Evolutionary conservation across 2,329 filamentous ascomycete genomes (phyloP).

Genomic region (Fusarium sarcochroum): DNA sequence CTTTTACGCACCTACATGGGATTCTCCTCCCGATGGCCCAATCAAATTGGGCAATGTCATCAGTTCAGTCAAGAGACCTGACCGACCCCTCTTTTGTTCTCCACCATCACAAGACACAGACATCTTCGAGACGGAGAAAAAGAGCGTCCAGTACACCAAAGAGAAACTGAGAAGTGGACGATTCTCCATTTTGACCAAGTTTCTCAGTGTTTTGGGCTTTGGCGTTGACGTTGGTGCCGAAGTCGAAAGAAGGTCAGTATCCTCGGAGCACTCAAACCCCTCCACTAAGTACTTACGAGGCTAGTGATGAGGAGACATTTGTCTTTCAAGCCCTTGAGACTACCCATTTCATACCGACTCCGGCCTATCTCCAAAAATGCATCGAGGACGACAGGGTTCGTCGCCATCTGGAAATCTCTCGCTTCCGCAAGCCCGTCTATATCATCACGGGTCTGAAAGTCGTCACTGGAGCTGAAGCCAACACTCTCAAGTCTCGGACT

Average conservation of each 20-base stretch:
- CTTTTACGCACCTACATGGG: conserved; percentile 20
- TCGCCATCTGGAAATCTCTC: background rate
- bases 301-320: conserved; percentile 17
- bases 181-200: conserved; percentile 20
- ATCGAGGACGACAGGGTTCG: background rate
- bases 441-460: conserved; percentile 28
- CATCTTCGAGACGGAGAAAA: conserved; percentile 5
- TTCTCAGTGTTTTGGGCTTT: conserved; percentile 11
- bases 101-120: background rate
- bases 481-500: background rate
- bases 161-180: conserved; percentile 14
- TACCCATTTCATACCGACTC: conserved; percentile 13
- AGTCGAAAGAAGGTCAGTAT: background rate
- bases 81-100: conserved; percentile 11
- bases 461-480: conserved; percentile 14
- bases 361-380: conserved; percentile 16
- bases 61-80: conserved; percentile 26
- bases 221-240: conserved; percentile 18
- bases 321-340: conserved; percentile 21
- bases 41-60: conserved; percentile 34
- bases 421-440: conserved; percentile 27
- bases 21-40: conserved; percentile 4
- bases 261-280: background rate
- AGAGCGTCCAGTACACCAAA: conserved; percentile 10
- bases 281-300: background rate